Evolutionary conservation across 73 alveolate species (phyloP), one percentile per base, ranked within the genome.

Genomic region (Paramecium sonneborni): DNA sequence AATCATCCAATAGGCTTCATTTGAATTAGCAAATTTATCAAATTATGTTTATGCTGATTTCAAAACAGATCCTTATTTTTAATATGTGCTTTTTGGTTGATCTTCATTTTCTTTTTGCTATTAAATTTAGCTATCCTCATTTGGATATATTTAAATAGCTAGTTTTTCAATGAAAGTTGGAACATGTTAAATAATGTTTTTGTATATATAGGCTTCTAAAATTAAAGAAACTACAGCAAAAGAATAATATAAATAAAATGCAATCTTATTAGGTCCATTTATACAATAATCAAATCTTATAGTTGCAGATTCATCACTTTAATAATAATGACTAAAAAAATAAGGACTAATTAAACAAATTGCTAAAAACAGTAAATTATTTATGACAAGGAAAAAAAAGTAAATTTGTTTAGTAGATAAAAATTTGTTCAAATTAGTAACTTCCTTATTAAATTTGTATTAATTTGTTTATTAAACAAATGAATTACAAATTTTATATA

Each of bases 321-420:
- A 7, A 72, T 72, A 72, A n/a, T 72, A 72, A 12, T 35, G 57
- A 72, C 58, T 72, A 72, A 72, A 72, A 37, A 15, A 35, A 6
- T 35, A 32, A n/a, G 86, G 86, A 0, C 37, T n/a, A 5, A 72
- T 23, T 35, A 72, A 20, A 72, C 86, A 72, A n/a, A 38, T n/a
- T n/a, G 86, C 86, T 21, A 72, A 41, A 79, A 41, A 79, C 21
- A 43, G 10, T 43, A 79, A 7, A 37, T 79, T 79, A 30, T 57
- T 79, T 23, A 79, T 37, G 2, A 28, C 74, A 2, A 79, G 7
- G 15, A 44, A 24, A 24, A 41, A 79, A 79, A 79, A 79, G 41
- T 30, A 46, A 24, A 79, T 2, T 9, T 46, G 5, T 41, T 79
- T 23, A 24, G 44, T 39, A 6, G 90, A 79, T 79, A 79, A 79